Percentiles rank a stretch among this genome's conserved stretches.
Conservation (phyloP, 2,329 filamentous ascomycete genomes). For the Pestalotiopsis sp. region DNA sequence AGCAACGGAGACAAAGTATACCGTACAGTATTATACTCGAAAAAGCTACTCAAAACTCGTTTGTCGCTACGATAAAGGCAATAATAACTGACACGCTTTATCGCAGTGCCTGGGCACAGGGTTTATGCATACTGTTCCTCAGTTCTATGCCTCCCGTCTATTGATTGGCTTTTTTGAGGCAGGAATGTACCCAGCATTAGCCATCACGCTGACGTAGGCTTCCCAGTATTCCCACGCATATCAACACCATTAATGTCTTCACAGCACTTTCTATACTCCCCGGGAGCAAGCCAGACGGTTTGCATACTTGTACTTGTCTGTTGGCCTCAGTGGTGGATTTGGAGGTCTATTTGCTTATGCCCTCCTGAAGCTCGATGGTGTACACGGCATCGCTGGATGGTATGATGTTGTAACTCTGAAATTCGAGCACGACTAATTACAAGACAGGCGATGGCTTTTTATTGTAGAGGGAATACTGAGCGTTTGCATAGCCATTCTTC, state of each 20-base stretch:
- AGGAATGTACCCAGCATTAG: conserved; percentile 13
- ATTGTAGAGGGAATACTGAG: conserved; percentile 13
- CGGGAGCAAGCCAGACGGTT: conserved; percentile 11
- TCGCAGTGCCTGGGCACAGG: conserved; percentile 5
- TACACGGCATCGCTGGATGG: conserved; percentile 11
- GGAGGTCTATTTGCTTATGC: conserved; percentile 15
- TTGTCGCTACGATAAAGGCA: no score
- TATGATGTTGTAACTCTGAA: background rate
- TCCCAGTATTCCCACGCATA: background rate
- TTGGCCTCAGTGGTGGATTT: conserved; percentile 12
- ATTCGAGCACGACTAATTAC: background rate
- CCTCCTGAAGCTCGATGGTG: conserved; percentile 10
- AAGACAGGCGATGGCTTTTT: conserved; percentile 8
- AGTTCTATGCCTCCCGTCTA: conserved; percentile 13
- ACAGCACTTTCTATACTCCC: conserved; percentile 12
- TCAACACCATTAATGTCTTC: background rate
- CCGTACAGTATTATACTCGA: no score
- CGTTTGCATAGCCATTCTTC: conserved; percentile 3
- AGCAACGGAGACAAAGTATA: no score
- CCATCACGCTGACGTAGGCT: conserved; percentile 14
- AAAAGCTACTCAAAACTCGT: no score
- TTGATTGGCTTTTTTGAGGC: conserved; percentile 12
- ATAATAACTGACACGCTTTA: no score
- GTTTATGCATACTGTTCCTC: conserved; percentile 9
- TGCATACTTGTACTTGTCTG: conserved; percentile 11